Evolutionary conservation across 2,329 filamentous ascomycete genomes (phyloP).

Genomic region (Macroventuria anomochaeta): DNA sequence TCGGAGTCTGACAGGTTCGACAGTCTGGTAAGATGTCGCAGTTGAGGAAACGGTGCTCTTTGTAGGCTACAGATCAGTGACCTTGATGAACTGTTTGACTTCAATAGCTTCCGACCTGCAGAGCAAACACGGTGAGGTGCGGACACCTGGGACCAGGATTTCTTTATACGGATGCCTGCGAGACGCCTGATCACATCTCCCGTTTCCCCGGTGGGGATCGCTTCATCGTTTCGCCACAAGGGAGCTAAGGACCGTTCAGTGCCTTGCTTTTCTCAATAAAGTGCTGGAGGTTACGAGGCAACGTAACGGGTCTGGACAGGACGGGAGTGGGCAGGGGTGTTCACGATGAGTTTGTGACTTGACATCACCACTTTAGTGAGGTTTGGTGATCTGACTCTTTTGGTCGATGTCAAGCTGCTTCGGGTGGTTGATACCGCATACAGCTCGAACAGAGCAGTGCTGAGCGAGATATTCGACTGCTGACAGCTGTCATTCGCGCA

Average conservation of each 20-base stretch:
- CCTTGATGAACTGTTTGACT: constrained; percentile 1
- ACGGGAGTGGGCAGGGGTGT: constrained; percentile 16
- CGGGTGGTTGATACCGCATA: neutral
- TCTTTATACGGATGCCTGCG: constrained; percentile 14
- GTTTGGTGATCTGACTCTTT: neutral
- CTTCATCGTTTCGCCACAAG: constrained; percentile 14
- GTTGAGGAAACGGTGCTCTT: neutral
- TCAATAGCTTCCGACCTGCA: constrained; percentile 14
- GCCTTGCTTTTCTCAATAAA: constrained; percentile 18
- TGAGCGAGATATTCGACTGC: constrained; percentile 9
- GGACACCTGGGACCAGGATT: constrained; percentile 4
- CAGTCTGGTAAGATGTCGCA: neutral
- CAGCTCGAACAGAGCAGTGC: neutral
- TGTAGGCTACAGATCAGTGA: constrained; percentile 1
- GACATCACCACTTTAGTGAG: neutral
- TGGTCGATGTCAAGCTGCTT: neutral
- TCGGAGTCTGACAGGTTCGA: neutral
- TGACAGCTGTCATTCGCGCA: constrained; percentile 32
- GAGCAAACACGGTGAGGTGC: constrained; percentile 16
- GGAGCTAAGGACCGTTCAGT: constrained; percentile 10
- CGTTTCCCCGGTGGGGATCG: constrained; percentile 16
- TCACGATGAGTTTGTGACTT: neutral
- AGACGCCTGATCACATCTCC: constrained; percentile 10
- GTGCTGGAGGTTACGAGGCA: constrained; percentile 11
- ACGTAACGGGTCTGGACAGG: constrained; percentile 6